Evolutionary conservation across 78 protist genomes (phyloP).

Genomic region (Dictyostelium brefeldianum): DNA sequence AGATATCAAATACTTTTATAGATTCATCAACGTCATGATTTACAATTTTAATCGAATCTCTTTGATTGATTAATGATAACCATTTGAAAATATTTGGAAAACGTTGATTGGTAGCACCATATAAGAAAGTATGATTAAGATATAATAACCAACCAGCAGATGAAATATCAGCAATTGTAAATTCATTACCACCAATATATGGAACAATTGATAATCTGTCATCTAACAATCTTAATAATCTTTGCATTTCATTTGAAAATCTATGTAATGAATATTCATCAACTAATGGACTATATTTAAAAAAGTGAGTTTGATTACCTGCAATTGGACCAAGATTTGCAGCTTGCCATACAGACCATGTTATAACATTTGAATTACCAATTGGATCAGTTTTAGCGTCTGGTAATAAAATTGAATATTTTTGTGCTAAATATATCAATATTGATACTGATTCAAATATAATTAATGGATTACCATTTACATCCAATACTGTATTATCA

Average conservation of each 20-base stretch:
- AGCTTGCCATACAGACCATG: conserved; percentile 25
- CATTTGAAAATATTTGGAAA: background rate
- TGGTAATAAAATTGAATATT: conserved; percentile 16
- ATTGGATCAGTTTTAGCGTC: background rate
- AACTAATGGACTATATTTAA: background rate
- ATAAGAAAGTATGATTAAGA: background rate
- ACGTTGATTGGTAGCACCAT: background rate
- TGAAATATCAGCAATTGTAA: conserved; percentile 40
- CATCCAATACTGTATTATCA: background rate
- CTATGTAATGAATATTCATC: conserved; percentile 1
- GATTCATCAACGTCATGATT: background rate
- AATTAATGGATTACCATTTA: background rate
- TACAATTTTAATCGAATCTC: background rate
- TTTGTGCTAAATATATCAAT: conserved; percentile 1
- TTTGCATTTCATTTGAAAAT: conserved; percentile 6
- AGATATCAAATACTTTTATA: background rate
- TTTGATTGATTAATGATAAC: background rate
- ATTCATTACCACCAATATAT: conserved; percentile 17
- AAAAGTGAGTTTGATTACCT: background rate
- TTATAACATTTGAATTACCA: background rate
- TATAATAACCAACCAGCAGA: conserved; percentile 26
- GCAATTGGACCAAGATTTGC: conserved; percentile 6
- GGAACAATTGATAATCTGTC: background rate
- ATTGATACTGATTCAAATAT: conserved; percentile 39
- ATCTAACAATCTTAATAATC: conserved; percentile 23